These are phyloP conservation scores for Botrytis porri DNA, from an alignment of 2,329 filamentous ascomycete genomes.

Conservation along the genomic window DNA sequence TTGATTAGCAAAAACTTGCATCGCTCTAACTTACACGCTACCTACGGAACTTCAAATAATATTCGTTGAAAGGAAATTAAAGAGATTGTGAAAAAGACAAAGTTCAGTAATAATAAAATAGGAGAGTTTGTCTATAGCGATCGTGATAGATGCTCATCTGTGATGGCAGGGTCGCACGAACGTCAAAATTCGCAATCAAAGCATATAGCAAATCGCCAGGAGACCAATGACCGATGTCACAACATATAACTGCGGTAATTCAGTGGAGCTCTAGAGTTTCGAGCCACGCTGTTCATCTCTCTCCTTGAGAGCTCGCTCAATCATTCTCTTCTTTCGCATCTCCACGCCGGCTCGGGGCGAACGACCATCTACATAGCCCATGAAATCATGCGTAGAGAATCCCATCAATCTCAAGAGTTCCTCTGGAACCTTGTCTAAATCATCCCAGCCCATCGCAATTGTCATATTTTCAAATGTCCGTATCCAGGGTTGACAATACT, in stretches of 20 bases:
- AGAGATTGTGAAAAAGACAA: too few relatives aligned
- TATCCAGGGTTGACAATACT: constrained; percentile 40
- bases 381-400: constrained; percentile 35
- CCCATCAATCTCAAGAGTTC: constrained; percentile 32
- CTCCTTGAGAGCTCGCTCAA: constrained; percentile 31
- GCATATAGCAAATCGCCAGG: background rate
- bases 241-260: background rate
- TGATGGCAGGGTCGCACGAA: background rate
- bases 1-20: background rate
- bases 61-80: background rate
- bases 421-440: constrained; percentile 33
- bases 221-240: background rate
- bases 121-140: background rate
- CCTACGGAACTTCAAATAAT: too few relatives aligned
- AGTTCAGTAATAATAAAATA: too few relatives aligned
- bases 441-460: constrained; percentile 39
- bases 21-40: background rate
- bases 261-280: background rate
- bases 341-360: constrained; percentile 34
- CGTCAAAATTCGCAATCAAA: background rate
- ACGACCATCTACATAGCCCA: constrained; percentile 36
- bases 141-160: background rate
- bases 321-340: constrained; percentile 35
- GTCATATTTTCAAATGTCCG: constrained; percentile 42
- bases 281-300: constrained; percentile 6